phyloP scores from a whole-genome alignment of 805 yeast genomes.

The Diddensiella transvaalensis region DNA sequence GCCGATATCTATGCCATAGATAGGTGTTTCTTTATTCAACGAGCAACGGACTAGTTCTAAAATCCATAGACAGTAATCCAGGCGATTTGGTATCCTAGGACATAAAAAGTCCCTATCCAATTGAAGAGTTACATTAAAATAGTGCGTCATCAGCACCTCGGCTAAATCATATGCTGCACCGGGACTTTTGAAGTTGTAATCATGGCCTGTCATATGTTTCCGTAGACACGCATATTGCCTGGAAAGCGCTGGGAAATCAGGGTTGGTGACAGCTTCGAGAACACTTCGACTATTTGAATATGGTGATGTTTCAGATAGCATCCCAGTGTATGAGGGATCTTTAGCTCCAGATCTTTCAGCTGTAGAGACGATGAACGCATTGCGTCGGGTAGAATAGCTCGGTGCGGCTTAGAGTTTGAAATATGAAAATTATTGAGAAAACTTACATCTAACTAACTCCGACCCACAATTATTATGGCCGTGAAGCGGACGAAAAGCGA shows the following conservation, averaged over 20 bases:
- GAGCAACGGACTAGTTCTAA: constrained; percentile 21
- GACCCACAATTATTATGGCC: no score
- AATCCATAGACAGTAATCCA: constrained; percentile 31
- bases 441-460: no score
- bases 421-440: no score
- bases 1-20: constrained; percentile 41
- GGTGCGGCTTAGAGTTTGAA: no score
- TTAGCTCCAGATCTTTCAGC: no score
- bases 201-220: not conserved
- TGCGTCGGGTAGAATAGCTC: no score
- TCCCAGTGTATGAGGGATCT: no score
- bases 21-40: not conserved
- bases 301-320: no score
- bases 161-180: constrained; percentile 14
- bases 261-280: not conserved
- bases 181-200: constrained; percentile 12
- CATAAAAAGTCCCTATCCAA: constrained; percentile 17
- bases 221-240: not conserved
- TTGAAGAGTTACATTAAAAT: constrained; percentile 15
- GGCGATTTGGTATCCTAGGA: constrained; percentile 27
- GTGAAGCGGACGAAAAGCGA: no score
- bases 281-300: no score
- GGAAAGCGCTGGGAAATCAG: not conserved
- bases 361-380: no score
- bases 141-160: constrained; percentile 14